These are phyloP conservation scores for Microcyclospora tardicrescens DNA, from an alignment of 2,329 filamentous ascomycete genomes.

Conservation along the genomic window DNA sequence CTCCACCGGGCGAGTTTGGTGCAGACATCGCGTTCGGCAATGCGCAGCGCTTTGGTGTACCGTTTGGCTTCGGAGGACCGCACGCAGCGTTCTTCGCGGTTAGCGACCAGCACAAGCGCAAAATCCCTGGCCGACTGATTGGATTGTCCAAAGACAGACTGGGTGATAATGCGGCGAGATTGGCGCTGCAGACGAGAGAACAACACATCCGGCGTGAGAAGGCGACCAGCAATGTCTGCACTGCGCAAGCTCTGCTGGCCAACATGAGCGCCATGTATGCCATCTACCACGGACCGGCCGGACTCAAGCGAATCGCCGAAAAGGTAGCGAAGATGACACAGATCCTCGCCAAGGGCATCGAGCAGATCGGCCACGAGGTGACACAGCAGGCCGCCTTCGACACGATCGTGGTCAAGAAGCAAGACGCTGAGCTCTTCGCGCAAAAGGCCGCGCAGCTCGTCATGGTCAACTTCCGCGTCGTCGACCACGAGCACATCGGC, in stretches of 20 bases:
- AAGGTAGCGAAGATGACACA: constrained; percentile 59
- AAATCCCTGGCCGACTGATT: constrained; percentile 81
- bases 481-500: constrained; percentile 49
- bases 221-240: constrained; percentile 95
- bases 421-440: constrained; percentile 39
- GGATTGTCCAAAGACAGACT: constrained; percentile 84
- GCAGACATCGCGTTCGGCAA: constrained; percentile 92
- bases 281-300: constrained; percentile 79
- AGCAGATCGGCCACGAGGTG: constrained; percentile 44
- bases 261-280: constrained; percentile 96
- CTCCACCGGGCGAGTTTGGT: constrained; percentile 84
- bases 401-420: constrained; percentile 53
- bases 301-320: constrained; percentile 72
- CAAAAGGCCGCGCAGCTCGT: constrained; percentile 37
- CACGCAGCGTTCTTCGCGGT: constrained; percentile 95
- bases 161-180: constrained; percentile 65
- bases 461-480: constrained; percentile 49
- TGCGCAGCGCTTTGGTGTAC: constrained; percentile 81
- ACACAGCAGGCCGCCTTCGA: constrained; percentile 48
- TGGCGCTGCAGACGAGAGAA: constrained; percentile 84
- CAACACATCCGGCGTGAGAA: constrained; percentile 95
- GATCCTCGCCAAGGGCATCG: constrained; percentile 36
- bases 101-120: constrained; percentile 80
- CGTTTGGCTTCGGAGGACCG: constrained; percentile 84
- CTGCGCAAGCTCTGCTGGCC: constrained; percentile 80